A percentile compares a stretch with the other conserved stretches of the same genome.
phyloP scores from a whole-genome alignment of 306 rosid species.

The Delonix regia region DNA sequence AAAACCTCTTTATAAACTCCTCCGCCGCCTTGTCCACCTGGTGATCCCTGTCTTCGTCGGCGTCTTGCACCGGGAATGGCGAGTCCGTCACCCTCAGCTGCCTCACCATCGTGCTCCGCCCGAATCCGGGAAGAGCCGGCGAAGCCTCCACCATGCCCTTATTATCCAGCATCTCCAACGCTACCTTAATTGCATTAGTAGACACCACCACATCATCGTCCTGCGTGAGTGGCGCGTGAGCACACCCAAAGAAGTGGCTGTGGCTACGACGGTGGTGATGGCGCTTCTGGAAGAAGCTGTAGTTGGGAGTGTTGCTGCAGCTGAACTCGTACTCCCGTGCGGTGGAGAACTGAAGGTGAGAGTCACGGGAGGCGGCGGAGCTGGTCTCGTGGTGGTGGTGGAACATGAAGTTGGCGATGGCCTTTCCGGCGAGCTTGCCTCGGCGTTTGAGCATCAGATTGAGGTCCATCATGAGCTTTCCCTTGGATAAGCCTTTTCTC shows the following conservation, averaged over 20 bases:
- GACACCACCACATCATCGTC: slow-evolving; percentile 58
- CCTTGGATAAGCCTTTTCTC: slow-evolving; percentile 69
- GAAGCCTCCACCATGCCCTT: slow-evolving; percentile 42
- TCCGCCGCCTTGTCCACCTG: slow-evolving; percentile 84
- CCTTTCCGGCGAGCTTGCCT: slow-evolving; percentile 84
- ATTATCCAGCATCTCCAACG: slow-evolving; percentile 48
- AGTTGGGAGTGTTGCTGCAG: slow-evolving; percentile 81
- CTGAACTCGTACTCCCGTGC: slow-evolving; percentile 87
- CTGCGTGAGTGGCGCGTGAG: slow-evolving; percentile 52
- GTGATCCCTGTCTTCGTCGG: slow-evolving; percentile 47
- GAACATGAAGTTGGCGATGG: slow-evolving; percentile 71
- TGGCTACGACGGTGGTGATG: slow-evolving; percentile 47
- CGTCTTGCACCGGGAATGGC: slow-evolving; percentile 70
- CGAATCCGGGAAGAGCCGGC: slow-evolving; percentile 69
- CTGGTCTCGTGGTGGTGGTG: slow-evolving; percentile 44
- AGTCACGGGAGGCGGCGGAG: slow-evolving; percentile 1
- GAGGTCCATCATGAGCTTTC: slow-evolving; percentile 64
- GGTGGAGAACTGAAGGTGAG: slow-evolving; percentile 30
- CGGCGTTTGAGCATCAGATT: slow-evolving; percentile 86
- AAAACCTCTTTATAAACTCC: slow-evolving; percentile 79
- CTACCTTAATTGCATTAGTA: slow-evolving; percentile 51
- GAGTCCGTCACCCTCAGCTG: slow-evolving; percentile 93
- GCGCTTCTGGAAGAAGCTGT: slow-evolving; percentile 35
- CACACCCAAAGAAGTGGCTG: slow-evolving; percentile 53
- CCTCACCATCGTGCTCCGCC: slow-evolving; percentile 65